Conservation (phyloP, 306 rosid genomes). For the Cucurbita moschata region DNA sequence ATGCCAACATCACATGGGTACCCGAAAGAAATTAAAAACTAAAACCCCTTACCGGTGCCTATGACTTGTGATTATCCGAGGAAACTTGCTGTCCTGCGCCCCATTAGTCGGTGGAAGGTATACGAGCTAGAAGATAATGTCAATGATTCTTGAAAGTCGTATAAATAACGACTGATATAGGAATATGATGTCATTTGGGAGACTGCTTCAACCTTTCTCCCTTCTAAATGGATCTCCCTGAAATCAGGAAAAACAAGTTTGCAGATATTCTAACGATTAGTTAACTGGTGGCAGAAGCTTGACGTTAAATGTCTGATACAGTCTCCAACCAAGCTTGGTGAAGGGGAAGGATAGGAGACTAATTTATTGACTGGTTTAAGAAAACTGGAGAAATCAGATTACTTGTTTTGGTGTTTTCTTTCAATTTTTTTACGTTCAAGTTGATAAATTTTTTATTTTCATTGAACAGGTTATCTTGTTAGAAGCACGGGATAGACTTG, state of each 20-base stretch:
- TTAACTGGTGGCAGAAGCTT: background rate
- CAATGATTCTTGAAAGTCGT: background rate
- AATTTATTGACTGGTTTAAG: background rate
- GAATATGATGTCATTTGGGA: background rate
- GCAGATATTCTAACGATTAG: background rate
- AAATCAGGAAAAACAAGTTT: background rate
- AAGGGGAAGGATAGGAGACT: background rate
- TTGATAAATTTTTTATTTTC: background rate
- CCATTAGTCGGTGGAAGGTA: too few species aligned
- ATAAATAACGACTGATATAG: background rate
- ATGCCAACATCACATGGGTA: background rate
- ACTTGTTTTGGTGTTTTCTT: background rate
- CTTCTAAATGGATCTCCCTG: background rate
- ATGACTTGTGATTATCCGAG: too few species aligned
- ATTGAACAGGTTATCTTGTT: slow-evolving; percentile 60
- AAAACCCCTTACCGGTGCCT: background rate
- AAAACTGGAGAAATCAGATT: background rate
- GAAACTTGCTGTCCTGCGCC: too few species aligned
- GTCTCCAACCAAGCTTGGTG: background rate
- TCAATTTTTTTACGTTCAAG: background rate
- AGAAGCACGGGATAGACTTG: slow-evolving; percentile 82
- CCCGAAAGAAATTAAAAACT: background rate
- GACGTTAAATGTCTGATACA: background rate
- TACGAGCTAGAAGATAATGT: background rate
- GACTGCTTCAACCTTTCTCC: background rate